Conservation (phyloP, 2,329 filamentous ascomycete species). For the Juglanconis oblonga region DNA sequence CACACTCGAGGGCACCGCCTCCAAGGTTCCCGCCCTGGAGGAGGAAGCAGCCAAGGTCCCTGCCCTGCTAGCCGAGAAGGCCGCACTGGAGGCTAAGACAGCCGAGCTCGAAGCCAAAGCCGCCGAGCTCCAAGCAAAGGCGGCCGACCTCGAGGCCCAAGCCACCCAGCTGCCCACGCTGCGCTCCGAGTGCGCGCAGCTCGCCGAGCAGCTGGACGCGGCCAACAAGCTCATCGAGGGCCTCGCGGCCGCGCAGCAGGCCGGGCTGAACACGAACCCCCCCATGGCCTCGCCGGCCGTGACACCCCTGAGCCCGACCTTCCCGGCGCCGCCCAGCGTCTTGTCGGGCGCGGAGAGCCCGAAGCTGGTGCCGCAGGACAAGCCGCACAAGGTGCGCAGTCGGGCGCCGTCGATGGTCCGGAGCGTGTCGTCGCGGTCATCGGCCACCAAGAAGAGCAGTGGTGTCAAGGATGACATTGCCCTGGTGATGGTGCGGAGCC, state of each 20-base stretch:
- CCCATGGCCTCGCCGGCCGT: not conserved
- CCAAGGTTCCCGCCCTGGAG: slow-evolving; percentile 4
- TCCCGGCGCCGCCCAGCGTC: not conserved
- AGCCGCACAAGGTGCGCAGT: slow-evolving; percentile 11
- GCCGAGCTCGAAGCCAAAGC: not conserved
- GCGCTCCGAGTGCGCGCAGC: slow-evolving; percentile 8
- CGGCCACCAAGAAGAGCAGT: slow-evolving; percentile 5
- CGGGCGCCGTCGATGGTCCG: slow-evolving; percentile 17
- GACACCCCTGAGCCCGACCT: slow-evolving; percentile 4
- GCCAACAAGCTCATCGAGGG: slow-evolving; percentile 19
- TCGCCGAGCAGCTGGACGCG: slow-evolving; percentile 16
- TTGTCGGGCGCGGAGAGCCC: slow-evolving; percentile 1
- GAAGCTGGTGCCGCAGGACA: not conserved
- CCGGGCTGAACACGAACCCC: not conserved
- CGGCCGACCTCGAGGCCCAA: slow-evolving; percentile 12
- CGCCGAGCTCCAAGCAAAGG: slow-evolving; percentile 7
- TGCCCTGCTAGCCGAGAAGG: slow-evolving; percentile 3
- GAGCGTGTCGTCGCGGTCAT: slow-evolving; percentile 15
- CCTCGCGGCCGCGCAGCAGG: slow-evolving; percentile 9
- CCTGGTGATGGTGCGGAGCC: slow-evolving; percentile 17
- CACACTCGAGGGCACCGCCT: not conserved
- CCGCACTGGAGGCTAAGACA: slow-evolving; percentile 8
- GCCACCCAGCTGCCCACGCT: slow-evolving; percentile 10
- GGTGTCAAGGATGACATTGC: slow-evolving; percentile 16
- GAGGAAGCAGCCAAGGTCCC: slow-evolving; percentile 13